These are phyloP conservation scores for Wickerhamiella shivajii DNA, from an alignment of 805 yeast genomes.

Conservation along the genomic window DNA sequence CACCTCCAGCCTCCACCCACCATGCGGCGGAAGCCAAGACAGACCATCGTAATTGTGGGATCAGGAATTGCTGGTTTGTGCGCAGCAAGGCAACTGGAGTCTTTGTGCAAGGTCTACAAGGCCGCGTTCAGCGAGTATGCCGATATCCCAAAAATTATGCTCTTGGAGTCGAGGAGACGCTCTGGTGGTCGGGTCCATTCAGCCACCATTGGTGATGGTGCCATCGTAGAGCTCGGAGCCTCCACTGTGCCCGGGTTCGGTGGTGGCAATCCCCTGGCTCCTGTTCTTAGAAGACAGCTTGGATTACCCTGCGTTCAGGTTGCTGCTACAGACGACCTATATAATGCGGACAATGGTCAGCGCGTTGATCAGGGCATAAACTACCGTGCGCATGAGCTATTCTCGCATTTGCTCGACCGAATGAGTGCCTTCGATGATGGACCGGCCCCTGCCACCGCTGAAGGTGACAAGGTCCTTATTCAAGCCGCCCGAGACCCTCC, in stretches of 20 bases:
- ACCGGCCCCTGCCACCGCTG: slow-evolving; percentile 23
- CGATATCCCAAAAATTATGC: slow-evolving; percentile 27
- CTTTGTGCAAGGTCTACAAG: slow-evolving; percentile 31
- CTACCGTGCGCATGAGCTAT: slow-evolving; percentile 24
- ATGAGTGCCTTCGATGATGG: slow-evolving; percentile 25
- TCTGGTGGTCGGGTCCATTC: slow-evolving; percentile 31
- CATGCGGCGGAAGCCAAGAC: slow-evolving; percentile 22
- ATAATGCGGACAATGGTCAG: slow-evolving; percentile 24
- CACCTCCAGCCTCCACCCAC: slow-evolving; percentile 12
- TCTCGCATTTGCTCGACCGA: slow-evolving; percentile 25
- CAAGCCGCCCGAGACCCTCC: slow-evolving; percentile 27
- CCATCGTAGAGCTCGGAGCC: slow-evolving; percentile 29
- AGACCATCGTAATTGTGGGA: slow-evolving; percentile 62
- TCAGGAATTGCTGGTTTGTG: slow-evolving; percentile 97
- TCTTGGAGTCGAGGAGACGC: slow-evolving; percentile 28
- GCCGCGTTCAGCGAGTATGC: slow-evolving; percentile 25
- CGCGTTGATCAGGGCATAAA: slow-evolving; percentile 20
- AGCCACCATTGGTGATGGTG: slow-evolving; percentile 18
- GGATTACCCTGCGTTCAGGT: slow-evolving; percentile 28
- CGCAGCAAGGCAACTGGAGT: slow-evolving; percentile 86
- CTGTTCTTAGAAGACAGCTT: slow-evolving; percentile 28
- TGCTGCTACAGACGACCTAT: slow-evolving; percentile 22
- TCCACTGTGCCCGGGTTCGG: slow-evolving; percentile 29
- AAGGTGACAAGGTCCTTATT: slow-evolving; percentile 27
- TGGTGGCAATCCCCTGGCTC: slow-evolving; percentile 29